Conservation (phyloP, 495 filamentous ascomycete genomes). For the Immersiella caudata region DNA sequence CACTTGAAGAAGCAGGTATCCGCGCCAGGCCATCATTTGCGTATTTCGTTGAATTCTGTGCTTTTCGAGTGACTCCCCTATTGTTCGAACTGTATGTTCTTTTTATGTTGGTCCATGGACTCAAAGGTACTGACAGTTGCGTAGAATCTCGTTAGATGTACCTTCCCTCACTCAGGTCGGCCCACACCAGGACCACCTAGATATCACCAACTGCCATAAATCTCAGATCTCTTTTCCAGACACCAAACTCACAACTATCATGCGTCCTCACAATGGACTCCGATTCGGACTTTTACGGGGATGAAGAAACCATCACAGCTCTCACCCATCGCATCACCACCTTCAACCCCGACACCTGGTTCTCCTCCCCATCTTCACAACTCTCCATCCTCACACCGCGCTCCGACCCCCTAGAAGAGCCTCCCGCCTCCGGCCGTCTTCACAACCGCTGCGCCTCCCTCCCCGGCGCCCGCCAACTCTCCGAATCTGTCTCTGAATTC, state of each 20-base stretch:
- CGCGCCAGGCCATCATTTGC: background rate
- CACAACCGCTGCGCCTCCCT: slow-evolving; percentile 52
- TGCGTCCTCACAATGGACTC: slow-evolving; percentile 46
- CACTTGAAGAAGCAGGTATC: background rate
- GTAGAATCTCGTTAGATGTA: background rate
- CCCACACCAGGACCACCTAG: background rate
- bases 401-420: background rate
- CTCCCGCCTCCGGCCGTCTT: background rate
- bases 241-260: background rate
- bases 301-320: slow-evolving; percentile 47
- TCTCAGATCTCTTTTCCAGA: no score
- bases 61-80: background rate
- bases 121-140: background rate
- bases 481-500: slow-evolving; percentile 65
- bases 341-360: slow-evolving; percentile 46
- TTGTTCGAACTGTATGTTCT: background rate
- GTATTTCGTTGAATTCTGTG: background rate
- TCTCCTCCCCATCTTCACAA: slow-evolving; percentile 32
- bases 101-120: background rate
- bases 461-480: slow-evolving; percentile 51
- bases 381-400: slow-evolving; percentile 19
- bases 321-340: slow-evolving; percentile 37
- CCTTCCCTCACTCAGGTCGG: background rate
- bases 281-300: slow-evolving; percentile 76
- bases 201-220: background rate